Base-by-base conservation (phyloP, 2,329 filamentous ascomycete genomes). In the Curvularia hawaiiensis region DNA sequence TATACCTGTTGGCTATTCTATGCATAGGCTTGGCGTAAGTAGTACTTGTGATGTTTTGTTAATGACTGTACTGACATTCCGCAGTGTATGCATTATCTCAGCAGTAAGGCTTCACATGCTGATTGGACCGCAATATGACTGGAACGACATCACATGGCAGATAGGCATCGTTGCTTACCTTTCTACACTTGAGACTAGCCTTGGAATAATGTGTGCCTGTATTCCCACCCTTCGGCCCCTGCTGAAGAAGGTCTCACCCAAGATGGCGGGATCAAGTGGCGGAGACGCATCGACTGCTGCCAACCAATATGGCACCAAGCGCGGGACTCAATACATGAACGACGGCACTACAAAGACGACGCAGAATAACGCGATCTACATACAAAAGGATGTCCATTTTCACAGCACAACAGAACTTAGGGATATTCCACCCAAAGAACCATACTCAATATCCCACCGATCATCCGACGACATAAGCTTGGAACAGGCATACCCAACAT, bases 51-150 rank as follows among this genome's bases (percentile, higher is more conserved):
- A 1, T 30, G 14, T 4, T 14, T 12, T 46, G 12, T 4, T 12
- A 3, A 30, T 14, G 6, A 18, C 5, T 3, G 11, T 46, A 24
- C 28, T 46, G n/a, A 46, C 43, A 20, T 20, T 20, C 3, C 3
- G n/a, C 18, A 46, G 43, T 20, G 43, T 46, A 31, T 46, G 43
- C 43, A 46, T 46, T 3, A 46, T 46, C 43, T 46, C 43, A 12
- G 43, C 43, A 14, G 10, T 46, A 31, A 28, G 43, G n/a, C 43
- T 46, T 26, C 3, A 46, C 10, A 46, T 31, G 43, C 11, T 46
- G 16, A 30, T 46, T 31, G 28, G 28, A 20, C 3, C 16, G 7
- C 14, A 11, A n/a, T 20, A 46, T 12, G n/a, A 46, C n/a, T 46
- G 43, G 43, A 20, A 8, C 9, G 43, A 46, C 28, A 14, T 31